A percentile compares a stretch with the other conserved stretches of the same genome.
phyloP scores from a whole-genome alignment of 78 protist genomes.

The Dictyostelium capitatum region DNA sequence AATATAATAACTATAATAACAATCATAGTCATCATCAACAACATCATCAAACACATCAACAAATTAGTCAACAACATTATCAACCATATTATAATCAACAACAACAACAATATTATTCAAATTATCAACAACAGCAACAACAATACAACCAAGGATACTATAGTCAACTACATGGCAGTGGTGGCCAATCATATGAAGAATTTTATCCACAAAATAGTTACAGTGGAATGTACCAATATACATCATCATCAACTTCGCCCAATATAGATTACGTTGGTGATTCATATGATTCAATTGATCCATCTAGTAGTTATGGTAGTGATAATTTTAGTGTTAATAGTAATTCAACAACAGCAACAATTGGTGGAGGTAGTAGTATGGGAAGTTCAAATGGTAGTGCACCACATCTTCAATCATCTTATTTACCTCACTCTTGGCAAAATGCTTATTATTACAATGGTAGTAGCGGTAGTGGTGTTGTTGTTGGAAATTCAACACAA shows the following conservation, averaged over 20 bases:
- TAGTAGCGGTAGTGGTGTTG: not conserved
- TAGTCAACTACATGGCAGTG: too few species aligned
- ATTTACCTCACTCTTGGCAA: conserved; percentile 18
- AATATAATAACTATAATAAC: not conserved
- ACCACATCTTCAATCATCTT: not conserved
- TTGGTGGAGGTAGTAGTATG: not conserved
- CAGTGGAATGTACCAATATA: not conserved
- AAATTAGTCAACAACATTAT: not conserved
- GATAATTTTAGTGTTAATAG: not conserved
- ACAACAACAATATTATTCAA: not conserved
- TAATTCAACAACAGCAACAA: not conserved
- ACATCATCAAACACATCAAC: not conserved
- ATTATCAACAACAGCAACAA: not conserved
- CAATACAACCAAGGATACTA: not conserved
- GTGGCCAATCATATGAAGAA: too few species aligned
- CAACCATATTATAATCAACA: not conserved
- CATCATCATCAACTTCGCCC: not conserved
- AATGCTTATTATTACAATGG: conserved; percentile 4
- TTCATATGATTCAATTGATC: not conserved
- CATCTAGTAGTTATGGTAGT: conserved; percentile 9
- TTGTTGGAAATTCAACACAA: not conserved
- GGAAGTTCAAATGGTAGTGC: not conserved
- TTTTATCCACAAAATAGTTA: not conserved
- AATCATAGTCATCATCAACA: not conserved
- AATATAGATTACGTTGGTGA: not conserved